Evolutionary conservation across 208 protist genomes (phyloP).

Genomic region (Wallacemonas sp.): DNA sequence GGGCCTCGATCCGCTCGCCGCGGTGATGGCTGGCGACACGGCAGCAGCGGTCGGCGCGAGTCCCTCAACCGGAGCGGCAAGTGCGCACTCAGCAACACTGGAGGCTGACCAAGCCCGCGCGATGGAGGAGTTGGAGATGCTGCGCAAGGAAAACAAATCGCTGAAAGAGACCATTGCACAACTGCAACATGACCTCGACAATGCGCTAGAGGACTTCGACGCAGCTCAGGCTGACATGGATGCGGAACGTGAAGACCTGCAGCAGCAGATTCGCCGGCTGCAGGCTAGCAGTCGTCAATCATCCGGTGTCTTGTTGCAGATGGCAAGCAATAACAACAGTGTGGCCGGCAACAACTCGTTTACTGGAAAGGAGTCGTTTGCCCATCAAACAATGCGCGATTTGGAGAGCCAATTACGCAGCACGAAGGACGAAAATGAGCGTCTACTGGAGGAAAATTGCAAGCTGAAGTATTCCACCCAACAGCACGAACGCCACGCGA

Average conservation of each 20-base stretch:
- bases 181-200: constrained; percentile 40
- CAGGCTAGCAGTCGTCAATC: neutral
- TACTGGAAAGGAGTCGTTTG: constrained; percentile 9
- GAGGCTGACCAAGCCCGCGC: neutral
- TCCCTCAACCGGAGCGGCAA: constrained; percentile 5
- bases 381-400: constrained; percentile 17
- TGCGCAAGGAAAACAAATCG: constrained; percentile 52
- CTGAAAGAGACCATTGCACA: constrained; percentile 48
- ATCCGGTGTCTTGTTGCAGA: constrained; percentile 9
- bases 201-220: constrained; percentile 38
- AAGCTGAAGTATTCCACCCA: constrained; percentile 14
- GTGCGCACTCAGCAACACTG: neutral
- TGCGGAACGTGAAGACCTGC: constrained; percentile 31
- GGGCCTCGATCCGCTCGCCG: constrained; percentile 14
- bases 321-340: constrained; percentile 9
- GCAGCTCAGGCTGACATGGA: constrained; percentile 27
- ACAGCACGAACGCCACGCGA: constrained; percentile 9
- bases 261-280: constrained; percentile 34
- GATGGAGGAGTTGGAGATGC: constrained; percentile 30
- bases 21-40: constrained; percentile 12
- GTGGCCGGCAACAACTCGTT: neutral
- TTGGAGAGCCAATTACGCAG: constrained; percentile 32
- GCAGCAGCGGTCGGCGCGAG: neutral
- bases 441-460: constrained; percentile 26
- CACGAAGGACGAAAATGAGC: constrained; percentile 42